Conservation (phyloP, 805 yeast genomes). For the Soucietia sequanensis region DNA sequence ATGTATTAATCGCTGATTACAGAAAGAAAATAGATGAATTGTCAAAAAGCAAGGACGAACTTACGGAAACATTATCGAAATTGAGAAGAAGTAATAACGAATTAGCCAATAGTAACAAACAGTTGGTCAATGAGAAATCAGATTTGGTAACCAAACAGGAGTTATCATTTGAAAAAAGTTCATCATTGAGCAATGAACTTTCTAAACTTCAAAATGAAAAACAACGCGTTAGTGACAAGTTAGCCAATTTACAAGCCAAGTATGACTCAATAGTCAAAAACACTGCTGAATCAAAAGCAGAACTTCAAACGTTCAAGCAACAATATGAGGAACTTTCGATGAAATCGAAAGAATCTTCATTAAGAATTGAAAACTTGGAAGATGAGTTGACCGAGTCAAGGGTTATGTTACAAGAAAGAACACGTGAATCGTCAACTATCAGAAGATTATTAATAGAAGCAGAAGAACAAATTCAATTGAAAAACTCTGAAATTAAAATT, state of each 20-base stretch:
- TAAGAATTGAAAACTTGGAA: conserved; percentile 63
- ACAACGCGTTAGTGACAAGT: conserved; percentile 36
- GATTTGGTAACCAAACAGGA: conserved; percentile 44
- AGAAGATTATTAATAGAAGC: conserved; percentile 66
- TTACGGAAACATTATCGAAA: conserved; percentile 37
- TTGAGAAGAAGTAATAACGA: conserved; percentile 43
- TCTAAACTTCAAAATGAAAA: conserved; percentile 43
- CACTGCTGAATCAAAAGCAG: conserved; percentile 37
- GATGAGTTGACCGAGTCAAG: conserved; percentile 82
- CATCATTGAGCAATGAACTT: conserved; percentile 32
- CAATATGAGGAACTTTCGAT: conserved; percentile 72
- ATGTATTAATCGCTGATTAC: conserved; percentile 37
- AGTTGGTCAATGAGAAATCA: conserved; percentile 38
- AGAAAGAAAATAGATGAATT: conserved; percentile 34
- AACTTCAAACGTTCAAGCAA: conserved; percentile 47
- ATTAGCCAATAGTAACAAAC: conserved; percentile 32
- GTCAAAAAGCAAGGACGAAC: conserved; percentile 37
- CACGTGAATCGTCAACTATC: conserved; percentile 73
- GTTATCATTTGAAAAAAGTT: conserved; percentile 25
- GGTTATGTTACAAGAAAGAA: conserved; percentile 71
- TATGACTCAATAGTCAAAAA: conserved; percentile 33
- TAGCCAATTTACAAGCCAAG: conserved; percentile 40
- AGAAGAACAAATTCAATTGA: conserved; percentile 55
- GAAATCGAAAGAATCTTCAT: conserved; percentile 63
- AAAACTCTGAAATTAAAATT: conserved; percentile 53